Percentiles rank a stretch among this genome's conserved stretches.
Evolutionary conservation across 2,329 filamentous ascomycete species (phyloP).

Genomic region (Monosporascus sp.): DNA sequence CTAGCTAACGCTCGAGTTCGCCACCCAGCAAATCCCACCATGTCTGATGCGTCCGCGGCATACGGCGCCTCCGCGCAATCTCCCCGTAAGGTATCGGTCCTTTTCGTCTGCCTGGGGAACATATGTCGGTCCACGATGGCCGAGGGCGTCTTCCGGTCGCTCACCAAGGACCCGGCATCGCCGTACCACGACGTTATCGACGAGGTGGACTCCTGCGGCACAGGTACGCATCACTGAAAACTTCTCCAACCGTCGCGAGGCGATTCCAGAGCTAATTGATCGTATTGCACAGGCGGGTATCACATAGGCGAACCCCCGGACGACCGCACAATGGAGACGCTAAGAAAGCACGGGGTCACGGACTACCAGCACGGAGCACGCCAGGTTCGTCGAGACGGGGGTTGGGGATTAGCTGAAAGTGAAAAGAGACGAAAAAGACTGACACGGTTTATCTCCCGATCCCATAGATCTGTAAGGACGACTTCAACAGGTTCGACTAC

Average conservation of each 20-base stretch:
- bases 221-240: conserved; percentile 38
- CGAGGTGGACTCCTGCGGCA: conserved; percentile 83
- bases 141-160: conserved; percentile 80
- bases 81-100: conserved; percentile 55
- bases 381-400: conserved; percentile 46
- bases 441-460: neutral
- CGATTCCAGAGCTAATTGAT: neutral
- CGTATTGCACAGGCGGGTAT: conserved; percentile 58
- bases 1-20: too few species aligned
- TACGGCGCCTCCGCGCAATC: neutral
- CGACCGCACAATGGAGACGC: conserved; percentile 73
- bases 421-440: too few species aligned
- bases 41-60: conserved; percentile 1
- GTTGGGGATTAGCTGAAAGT: too few species aligned
- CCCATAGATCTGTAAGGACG: conserved; percentile 49
- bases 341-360: conserved; percentile 67
- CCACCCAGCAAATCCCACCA: neutral
- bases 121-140: conserved; percentile 95
- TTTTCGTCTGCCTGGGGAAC: conserved; percentile 96
- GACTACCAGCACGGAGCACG: conserved; percentile 74
- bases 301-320: conserved; percentile 76
- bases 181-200: conserved; percentile 56
- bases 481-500: conserved; percentile 86
- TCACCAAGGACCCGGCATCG: conserved; percentile 51
- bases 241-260: neutral